phyloP scores from a whole-genome alignment of 495 filamentous ascomycete genomes.

The Penicillium herquei region DNA sequence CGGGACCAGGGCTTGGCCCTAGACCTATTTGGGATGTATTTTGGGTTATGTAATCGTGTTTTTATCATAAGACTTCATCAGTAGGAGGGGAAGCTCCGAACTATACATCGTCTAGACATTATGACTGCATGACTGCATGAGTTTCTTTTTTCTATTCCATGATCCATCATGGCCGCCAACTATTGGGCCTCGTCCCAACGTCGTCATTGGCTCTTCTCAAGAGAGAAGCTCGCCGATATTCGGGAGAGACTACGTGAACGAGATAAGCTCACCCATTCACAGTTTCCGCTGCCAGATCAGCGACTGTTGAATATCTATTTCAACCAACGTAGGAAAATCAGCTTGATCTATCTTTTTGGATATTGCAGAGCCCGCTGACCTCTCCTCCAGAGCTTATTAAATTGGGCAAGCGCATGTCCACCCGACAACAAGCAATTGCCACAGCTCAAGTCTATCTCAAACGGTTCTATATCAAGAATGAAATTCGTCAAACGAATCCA shows the following conservation, averaged over 20 bases:
- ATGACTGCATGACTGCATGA: slow-evolving; percentile 1
- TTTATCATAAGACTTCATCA: slow-evolving; percentile 6
- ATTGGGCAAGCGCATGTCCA: slow-evolving; percentile 71
- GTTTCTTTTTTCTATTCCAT: background rate
- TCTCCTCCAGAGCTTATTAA: slow-evolving; percentile 65
- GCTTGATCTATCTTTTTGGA: slow-evolving; percentile 15
- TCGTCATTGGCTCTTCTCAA: slow-evolving; percentile 85
- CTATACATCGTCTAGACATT: background rate
- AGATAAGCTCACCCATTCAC: slow-evolving; percentile 66
- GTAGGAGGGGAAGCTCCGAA: background rate
- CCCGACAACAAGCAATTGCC: slow-evolving; percentile 88
- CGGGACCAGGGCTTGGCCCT: slow-evolving; percentile 39
- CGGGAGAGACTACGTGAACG: slow-evolving; percentile 71
- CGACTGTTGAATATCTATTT: slow-evolving; percentile 89
- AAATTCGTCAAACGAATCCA: slow-evolving; percentile 89
- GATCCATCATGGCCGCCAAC: slow-evolving; percentile 78
- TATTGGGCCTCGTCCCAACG: slow-evolving; percentile 96
- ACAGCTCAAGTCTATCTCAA: slow-evolving; percentile 94
- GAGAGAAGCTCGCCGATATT: slow-evolving; percentile 69
- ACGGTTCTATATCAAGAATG: slow-evolving; percentile 88
- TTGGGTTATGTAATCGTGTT: background rate
- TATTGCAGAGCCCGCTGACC: background rate
- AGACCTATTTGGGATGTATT: slow-evolving; percentile 31
- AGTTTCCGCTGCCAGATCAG: slow-evolving; percentile 77
- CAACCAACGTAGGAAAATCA: slow-evolving; percentile 64